Evolutionary conservation across 495 filamentous ascomycete genomes (phyloP).

Genomic region (Hyaloscypha finlandica): DNA sequence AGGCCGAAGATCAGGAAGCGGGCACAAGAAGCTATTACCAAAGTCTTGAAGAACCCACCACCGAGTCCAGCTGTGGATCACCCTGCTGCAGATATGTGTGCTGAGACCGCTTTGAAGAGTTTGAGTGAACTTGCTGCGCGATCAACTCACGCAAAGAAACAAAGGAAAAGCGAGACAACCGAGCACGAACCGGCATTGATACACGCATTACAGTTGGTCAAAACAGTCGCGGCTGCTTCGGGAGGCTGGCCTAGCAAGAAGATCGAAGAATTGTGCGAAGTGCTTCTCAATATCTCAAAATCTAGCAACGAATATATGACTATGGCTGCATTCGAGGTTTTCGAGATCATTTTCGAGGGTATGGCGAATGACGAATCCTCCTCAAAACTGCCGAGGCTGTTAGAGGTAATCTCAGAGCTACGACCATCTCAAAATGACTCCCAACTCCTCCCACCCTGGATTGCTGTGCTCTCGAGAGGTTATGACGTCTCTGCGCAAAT

Average conservation of each 20-base stretch:
- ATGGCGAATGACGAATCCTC: constrained; percentile 86
- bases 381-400: constrained; percentile 81
- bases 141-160: constrained; percentile 61
- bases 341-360: constrained; percentile 91
- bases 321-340: constrained; percentile 93
- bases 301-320: constrained; percentile 93
- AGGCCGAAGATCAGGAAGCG: constrained; percentile 94
- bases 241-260: constrained; percentile 97
- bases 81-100: constrained; percentile 93
- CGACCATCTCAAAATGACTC: constrained; percentile 89
- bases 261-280: constrained; percentile 86
- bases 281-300: constrained; percentile 82
- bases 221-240: constrained; percentile 79
- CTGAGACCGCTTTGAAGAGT: constrained; percentile 79
- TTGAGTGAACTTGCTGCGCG: constrained; percentile 67
- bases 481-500: constrained; percentile 93
- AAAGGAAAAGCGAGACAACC: constrained; percentile 59
- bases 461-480: constrained; percentile 88
- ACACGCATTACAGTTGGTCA: constrained; percentile 87
- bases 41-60: constrained; percentile 78
- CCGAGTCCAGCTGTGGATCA: constrained; percentile 91
- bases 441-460: constrained; percentile 91
- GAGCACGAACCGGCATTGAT: constrained; percentile 81
- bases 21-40: constrained; percentile 84
- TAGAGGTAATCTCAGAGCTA: constrained; percentile 84